A percentile compares a stretch with the other conserved stretches of the same genome.
phyloP scores from a whole-genome alignment of 805 yeast genomes.

The Pichia nanzhaoensis region DNA sequence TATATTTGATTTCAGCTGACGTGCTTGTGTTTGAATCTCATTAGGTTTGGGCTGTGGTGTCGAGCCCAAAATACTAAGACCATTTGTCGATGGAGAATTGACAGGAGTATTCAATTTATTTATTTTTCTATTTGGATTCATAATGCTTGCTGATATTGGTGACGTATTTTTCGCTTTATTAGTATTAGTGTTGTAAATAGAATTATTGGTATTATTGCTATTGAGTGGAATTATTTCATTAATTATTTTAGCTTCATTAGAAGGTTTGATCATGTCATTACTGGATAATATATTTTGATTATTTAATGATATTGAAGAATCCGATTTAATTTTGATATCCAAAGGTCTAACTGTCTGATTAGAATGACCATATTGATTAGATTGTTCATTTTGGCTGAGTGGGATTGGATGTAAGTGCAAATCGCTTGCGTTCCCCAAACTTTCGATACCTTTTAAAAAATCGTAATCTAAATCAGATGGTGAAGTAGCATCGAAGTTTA shows the following conservation, averaged over 20 bases:
- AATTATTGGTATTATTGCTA: neutral
- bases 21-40: conserved; percentile 7
- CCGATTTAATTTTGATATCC: conserved; percentile 18
- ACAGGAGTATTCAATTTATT: neutral
- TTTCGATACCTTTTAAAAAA: conserved; percentile 17
- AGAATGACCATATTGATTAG: neutral
- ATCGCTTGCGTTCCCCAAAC: neutral
- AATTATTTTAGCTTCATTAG: neutral
- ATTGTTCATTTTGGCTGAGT: neutral
- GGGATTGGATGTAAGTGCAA: neutral
- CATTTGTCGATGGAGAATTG: neutral
- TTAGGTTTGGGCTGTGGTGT: conserved; percentile 11
- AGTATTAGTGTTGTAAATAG: neutral
- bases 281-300: conserved; percentile 19
- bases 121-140: neutral
- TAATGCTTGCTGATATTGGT: neutral
- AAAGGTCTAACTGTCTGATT: conserved; percentile 11
- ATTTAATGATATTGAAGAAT: conserved; percentile 21
- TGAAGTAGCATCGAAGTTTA: conserved; percentile 18
- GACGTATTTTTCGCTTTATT: neutral
- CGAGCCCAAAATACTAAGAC: neutral
- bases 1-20: conserved; percentile 7
- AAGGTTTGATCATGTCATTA: neutral
- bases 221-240: neutral
- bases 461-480: conserved; percentile 20